Evolutionary conservation across 495 filamentous ascomycete genomes (phyloP).

Genomic region (Aspergillus coremiiformis): DNA sequence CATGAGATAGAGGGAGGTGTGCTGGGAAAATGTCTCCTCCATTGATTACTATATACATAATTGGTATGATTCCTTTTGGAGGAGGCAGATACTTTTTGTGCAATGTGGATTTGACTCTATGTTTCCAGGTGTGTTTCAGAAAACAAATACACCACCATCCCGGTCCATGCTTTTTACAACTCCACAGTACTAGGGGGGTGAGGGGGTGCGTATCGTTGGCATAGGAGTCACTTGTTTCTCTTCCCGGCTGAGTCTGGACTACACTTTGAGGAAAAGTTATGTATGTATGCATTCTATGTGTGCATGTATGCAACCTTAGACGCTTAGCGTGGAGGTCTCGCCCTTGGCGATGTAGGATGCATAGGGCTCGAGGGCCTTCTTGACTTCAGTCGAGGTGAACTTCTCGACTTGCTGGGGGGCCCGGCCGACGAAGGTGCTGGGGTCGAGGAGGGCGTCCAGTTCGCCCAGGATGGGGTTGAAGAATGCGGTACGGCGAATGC

Average conservation of each 20-base stretch:
- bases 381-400: slow-evolving; percentile 50
- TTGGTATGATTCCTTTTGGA: neutral
- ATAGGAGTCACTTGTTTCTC: neutral
- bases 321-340: slow-evolving; percentile 45
- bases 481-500: slow-evolving; percentile 67
- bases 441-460: slow-evolving; percentile 67
- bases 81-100: neutral
- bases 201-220: neutral
- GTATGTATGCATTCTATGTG: neutral
- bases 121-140: neutral
- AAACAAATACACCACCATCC: neutral
- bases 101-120: neutral
- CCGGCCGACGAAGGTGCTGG: slow-evolving; percentile 58
- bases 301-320: slow-evolving; percentile 24
- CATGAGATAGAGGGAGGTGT: neutral
- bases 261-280: neutral
- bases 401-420: slow-evolving; percentile 50
- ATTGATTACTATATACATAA: neutral
- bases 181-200: too few relatives aligned
- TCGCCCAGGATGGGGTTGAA: slow-evolving; percentile 76
- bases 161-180: neutral
- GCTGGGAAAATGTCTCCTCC: neutral
- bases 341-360: slow-evolving; percentile 29
- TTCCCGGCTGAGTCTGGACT: neutral
- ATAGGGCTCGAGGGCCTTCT: slow-evolving; percentile 46